Evolutionary conservation across 2,329 filamentous ascomycete species (phyloP), one percentile per base, ranked within the genome.

Genomic region (Colletotrichum sp.): DNA sequence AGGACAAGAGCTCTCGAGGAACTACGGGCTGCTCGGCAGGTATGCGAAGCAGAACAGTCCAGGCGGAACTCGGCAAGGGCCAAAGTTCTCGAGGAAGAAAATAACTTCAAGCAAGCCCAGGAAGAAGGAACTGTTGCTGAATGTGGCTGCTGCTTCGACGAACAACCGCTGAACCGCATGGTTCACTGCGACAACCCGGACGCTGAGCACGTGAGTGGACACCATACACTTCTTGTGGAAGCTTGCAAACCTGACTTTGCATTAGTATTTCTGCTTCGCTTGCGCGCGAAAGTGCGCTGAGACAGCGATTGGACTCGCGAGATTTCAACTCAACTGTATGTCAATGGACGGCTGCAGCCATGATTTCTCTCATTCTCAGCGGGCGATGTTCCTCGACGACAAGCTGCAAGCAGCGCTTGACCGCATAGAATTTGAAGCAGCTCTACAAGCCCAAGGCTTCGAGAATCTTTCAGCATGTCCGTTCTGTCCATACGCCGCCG

Each of bases 401-500:
- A 90, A 90, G 62, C 86, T 92, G 0, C 86, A 90, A 34, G 85
- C 88, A 5, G 93, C 92, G 10, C 86, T 98, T 4, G 93, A 94
- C 72, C 89, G 91, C 26, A 89, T 96, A 68, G 93, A 96, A 81
- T 92, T 95, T 82, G 91, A 94, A 79, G 89, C 93, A 21, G 90
- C 92, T 28, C 87, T 98, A 52, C 90, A 91, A n/a, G 87, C 91
- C 77, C 94, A 95, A 1, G 91, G 89, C 0, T 89, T 98, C 44
- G 92, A 95, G 55, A 92, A 93, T 77, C 89, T 98, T 3, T 94
- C 91, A 36, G 92, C 90, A 36, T 98, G 95, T 79, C 95, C 95
- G 0, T 97, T 96, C 81, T 98, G 95, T 82, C 92, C 94, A 26
- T 98, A 92, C 85, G 95, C 94, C 57, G 94, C 92, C 39, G 93